Base-by-base conservation (phyloP, 2,329 filamentous ascomycete species). In the Microsporum canis region DNA sequence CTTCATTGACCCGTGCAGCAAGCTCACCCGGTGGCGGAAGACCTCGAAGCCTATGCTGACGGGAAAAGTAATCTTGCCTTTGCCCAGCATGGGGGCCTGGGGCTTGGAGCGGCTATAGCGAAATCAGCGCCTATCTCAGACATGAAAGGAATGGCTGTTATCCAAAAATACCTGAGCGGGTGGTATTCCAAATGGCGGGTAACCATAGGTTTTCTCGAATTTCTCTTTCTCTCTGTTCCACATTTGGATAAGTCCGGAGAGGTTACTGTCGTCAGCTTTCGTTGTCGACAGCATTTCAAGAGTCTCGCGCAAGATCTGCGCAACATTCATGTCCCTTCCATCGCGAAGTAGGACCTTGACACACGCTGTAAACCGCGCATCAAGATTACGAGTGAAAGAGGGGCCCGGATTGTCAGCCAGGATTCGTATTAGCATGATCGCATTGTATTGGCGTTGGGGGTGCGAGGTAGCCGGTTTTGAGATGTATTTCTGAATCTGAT, bases 391-490 rank as follows among this genome's bases (percentile, higher is more conserved):
- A n/a, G 92, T 96, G 70, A 99, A 99, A 1, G 85, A 90, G 59
- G 82, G 81, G 34, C 92, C 92, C 0, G 94, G 94, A 72, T 99
- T 96, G 73, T 97, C 91, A 67, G 86, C 82, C 66, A 99, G 79
- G 69, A 99, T 99, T 64, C 92, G 87, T 67, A 95, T 80, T 61
- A 99, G 82, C 94, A 97, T 97, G 69, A 97, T 85, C 65, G 90
- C 88, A 76, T 97, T 96, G 80, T 96, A 97, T 74, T 97, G 92
- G 67, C 86, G 85, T 68, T 88, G 85, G 7, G 89, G 84, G 51
- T 79, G 75, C 38, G 71, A 71, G 65, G 75, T 79, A 74, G 89
- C 85, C 53, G 91, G 88, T 66, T 85, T 87, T 67, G 84, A 81
- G 63, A 99, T 79, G 72, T 87, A 92, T 73, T 89, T 91, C 71